Conservation (phyloP, 495 filamentous ascomycete genomes). For the Daldinia loculata region DNA sequence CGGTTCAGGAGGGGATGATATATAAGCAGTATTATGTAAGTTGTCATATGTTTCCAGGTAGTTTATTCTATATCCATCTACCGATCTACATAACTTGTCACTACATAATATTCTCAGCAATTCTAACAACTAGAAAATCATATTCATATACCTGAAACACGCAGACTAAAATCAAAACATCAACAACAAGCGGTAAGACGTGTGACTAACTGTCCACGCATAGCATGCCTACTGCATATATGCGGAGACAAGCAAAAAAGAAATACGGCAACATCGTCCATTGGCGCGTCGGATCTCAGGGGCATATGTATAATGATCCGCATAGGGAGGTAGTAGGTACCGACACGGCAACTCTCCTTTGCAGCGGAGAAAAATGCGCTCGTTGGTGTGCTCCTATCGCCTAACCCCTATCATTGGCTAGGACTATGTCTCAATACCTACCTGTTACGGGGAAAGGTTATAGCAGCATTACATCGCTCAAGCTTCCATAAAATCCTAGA, state of each 20-base stretch:
- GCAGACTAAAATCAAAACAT: neutral
- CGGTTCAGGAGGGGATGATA: conserved; percentile 29
- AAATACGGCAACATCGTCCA: conserved; percentile 8
- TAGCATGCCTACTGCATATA: neutral
- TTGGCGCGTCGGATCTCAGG: conserved; percentile 11
- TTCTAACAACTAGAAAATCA: neutral
- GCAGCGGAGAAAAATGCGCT: neutral
- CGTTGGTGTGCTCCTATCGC: neutral
- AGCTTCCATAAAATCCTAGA: too few relatives aligned
- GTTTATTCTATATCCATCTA: too few relatives aligned
- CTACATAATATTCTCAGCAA: too few relatives aligned
- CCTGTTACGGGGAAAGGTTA: neutral
- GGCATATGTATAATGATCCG: conserved; percentile 12
- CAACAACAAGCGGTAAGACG: neutral
- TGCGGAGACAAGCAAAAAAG: conserved; percentile 1
- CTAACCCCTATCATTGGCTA: neutral
- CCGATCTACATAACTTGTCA: too few relatives aligned
- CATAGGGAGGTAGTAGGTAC: conserved; percentile 2
- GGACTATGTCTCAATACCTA: too few relatives aligned
- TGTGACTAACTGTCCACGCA: neutral
- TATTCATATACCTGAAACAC: neutral
- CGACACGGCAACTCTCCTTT: neutral
- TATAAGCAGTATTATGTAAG: neutral
- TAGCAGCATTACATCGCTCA: neutral
- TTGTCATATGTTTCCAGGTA: too few relatives aligned